Percentiles rank a stretch among this genome's conserved stretches.
phyloP scores from a whole-genome alignment of 73 alveolate genomes.

The Blepharisma stoltei region DNA sequence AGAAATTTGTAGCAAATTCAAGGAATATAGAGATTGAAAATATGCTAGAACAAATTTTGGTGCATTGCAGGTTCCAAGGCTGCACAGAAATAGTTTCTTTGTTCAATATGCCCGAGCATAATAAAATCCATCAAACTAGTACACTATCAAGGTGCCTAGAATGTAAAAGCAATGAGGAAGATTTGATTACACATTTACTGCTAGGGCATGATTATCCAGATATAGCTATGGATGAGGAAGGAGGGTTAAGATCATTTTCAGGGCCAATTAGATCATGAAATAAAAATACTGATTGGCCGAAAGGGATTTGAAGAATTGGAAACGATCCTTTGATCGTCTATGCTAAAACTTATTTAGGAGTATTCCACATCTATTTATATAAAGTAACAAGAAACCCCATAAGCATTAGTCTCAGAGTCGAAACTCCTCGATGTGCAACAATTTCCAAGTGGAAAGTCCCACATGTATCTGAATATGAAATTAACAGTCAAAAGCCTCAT shows the following conservation, averaged over 20 bases:
- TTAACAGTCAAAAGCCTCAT: neutral
- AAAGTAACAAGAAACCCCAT: neutral
- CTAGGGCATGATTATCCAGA: neutral
- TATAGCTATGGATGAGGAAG: neutral
- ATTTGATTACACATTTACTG: neutral
- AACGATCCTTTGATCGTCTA: neutral
- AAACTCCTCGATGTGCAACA: neutral
- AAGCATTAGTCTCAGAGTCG: neutral
- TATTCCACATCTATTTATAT: neutral
- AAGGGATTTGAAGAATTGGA: neutral
- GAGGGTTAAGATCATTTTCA: neutral
- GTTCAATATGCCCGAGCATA: neutral
- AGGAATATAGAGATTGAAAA: neutral
- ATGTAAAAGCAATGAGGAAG: neutral
- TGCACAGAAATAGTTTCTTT: neutral
- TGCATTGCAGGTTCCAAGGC: neutral
- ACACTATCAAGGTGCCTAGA: neutral
- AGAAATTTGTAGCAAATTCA: neutral
- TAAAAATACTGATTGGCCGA: conserved; percentile 6
- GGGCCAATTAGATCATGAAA: neutral
- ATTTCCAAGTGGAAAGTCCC: neutral
- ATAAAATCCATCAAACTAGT: neutral
- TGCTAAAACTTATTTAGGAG: neutral
- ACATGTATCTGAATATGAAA: neutral
- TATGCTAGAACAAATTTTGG: neutral